Evolutionary conservation across 1,284 basidiomycete species (phyloP).

Genomic region (Trichosporon sp.): DNA sequence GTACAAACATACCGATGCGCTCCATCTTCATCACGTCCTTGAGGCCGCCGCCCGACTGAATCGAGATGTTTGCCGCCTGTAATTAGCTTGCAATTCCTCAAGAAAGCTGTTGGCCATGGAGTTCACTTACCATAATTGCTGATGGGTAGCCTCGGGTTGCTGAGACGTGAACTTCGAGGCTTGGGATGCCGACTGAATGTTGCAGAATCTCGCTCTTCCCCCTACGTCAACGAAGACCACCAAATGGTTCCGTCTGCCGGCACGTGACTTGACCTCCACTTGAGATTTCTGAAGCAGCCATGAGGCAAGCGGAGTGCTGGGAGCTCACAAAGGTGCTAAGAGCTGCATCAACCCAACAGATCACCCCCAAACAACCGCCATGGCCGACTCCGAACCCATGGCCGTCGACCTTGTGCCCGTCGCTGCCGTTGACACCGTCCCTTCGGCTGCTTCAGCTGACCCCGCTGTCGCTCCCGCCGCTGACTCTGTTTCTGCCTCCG

Average conservation of each 20-base stretch:
- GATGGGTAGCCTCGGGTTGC: background rate
- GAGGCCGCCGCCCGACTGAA: constrained; percentile 59
- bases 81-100: background rate
- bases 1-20: constrained; percentile 71
- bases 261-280: constrained; percentile 29
- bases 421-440: background rate
- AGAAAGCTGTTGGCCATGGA: too few species aligned
- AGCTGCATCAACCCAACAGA: background rate
- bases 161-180: background rate
- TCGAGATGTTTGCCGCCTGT: constrained; percentile 58
- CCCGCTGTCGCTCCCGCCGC: too few species aligned
- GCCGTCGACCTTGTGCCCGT: background rate
- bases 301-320: background rate
- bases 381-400: constrained; percentile 4
- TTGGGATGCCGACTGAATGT: constrained; percentile 8
- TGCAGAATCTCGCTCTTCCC: constrained; percentile 1
- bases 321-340: background rate
- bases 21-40: constrained; percentile 94
- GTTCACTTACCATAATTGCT: constrained; percentile 23
- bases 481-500: background rate
- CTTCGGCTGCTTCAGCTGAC: background rate
- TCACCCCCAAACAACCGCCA: background rate
- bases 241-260: constrained; percentile 21
- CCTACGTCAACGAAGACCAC: constrained; percentile 10
- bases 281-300: constrained; percentile 25